A percentile compares a stretch with the other conserved stretches of the same genome.
phyloP scores from a whole-genome alignment of 768 basidiomycete genomes.

The Phanerochaete carnosa region DNA sequence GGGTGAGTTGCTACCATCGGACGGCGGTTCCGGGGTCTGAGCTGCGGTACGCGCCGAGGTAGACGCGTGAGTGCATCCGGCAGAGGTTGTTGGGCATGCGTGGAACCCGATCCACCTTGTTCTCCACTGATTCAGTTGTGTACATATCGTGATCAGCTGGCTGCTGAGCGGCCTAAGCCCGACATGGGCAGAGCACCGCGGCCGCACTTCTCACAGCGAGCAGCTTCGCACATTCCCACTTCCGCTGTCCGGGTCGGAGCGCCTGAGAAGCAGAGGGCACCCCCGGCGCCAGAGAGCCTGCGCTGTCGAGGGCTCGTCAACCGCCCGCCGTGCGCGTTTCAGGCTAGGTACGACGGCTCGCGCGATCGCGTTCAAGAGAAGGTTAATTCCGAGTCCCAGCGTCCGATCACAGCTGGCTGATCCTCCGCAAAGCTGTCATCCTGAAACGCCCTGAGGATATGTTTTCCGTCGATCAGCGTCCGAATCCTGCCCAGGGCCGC shows the following conservation, averaged over 20 bases:
- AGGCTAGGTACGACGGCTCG: not conserved
- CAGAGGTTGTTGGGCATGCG: not conserved
- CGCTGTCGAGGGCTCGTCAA: not conserved
- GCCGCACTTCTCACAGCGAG: not conserved
- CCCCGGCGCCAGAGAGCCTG: not conserved
- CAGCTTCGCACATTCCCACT: not conserved
- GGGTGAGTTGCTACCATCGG: not conserved
- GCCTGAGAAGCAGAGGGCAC: conserved; percentile 1
- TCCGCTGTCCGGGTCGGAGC: conserved; percentile 4
- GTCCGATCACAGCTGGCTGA: conserved; percentile 10
- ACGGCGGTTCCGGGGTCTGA: not conserved
- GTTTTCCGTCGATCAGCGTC: conserved; percentile 7
- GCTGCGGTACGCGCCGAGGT: too few relatives aligned
- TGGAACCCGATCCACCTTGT: not conserved
- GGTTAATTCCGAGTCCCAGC: conserved; percentile 6
- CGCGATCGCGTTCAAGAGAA: conserved; percentile 6
- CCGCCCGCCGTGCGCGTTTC: conserved; percentile 6
- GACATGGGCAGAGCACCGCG: too few relatives aligned
- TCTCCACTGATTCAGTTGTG: not conserved
- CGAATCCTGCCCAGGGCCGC: not conserved
- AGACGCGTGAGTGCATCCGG: not conserved
- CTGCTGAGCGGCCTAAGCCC: not conserved
- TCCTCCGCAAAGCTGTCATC: conserved; percentile 11
- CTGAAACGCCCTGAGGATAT: not conserved
- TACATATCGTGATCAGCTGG: not conserved